Base-by-base conservation (phyloP, 2,329 filamentous ascomycete species). In the Aspergillus thermomutatus region DNA sequence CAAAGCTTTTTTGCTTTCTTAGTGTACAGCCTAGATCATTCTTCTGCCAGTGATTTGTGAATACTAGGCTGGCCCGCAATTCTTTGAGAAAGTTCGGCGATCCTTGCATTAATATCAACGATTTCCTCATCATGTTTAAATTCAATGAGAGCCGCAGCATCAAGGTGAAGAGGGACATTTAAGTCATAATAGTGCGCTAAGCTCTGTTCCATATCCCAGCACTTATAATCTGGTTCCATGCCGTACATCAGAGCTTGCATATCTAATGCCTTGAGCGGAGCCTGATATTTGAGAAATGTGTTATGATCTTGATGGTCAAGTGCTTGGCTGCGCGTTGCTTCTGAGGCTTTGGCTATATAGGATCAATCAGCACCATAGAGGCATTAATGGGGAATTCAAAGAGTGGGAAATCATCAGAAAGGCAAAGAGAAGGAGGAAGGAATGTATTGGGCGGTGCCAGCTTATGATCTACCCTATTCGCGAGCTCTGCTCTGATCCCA, bases 201-300 rank as follows among this genome's bases (percentile, higher is more conserved):
- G 11, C 60, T 68, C 50, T 62, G 46, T 57, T 68, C 60, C n/a
- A 68, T 64, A 21, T 62, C 50, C 11, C 55, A 54, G 23, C 31
- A 65, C 58, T 64, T 49, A 49, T 62, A 64, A 27, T 67, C 49
- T 46, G 56, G 56, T 19, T 64, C 61, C 6, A 66, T 19, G 41
- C 61, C 52, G 50, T 60, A 62, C 11, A 58, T 57, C 43, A 62
- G 37, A 3, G 65, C 64, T 19, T 62, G 21, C 10, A 67, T 55
- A 53, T 68, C 62, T n/a, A 67, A 27, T 2, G 50, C 28, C 49
- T 67, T 68, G 0, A 67, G 49, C n/a, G 17, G 11, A 37, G 55
- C 57, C 43, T 66, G 43, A 47, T 68, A 68, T 55, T 63, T 66
- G 2, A 62, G 9, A 40, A 55, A 65, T 4, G 52, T 64, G n/a